These are phyloP conservation scores for Tagetes patula DNA, from an alignment of 129 eudicot species.

Conservation along the genomic window DNA sequence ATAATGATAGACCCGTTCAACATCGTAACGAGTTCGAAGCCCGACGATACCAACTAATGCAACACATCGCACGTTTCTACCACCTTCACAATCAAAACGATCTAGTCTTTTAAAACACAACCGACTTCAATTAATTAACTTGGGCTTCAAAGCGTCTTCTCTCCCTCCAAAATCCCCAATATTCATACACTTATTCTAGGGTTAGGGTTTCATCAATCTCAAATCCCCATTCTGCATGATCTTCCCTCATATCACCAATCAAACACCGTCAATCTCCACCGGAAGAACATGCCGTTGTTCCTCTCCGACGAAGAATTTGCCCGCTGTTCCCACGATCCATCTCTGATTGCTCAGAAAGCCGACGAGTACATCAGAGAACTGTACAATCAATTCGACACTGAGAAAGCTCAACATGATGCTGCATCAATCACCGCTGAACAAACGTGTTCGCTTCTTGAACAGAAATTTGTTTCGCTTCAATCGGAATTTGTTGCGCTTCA, in stretches of 20 bases:
- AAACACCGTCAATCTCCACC: conserved; percentile 11
- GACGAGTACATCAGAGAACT: conserved; percentile 65
- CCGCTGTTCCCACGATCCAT: conserved; percentile 55
- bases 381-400: conserved; percentile 66
- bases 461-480: conserved; percentile 73
- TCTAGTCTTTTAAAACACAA: neutral
- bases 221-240: conserved; percentile 14
- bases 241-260: neutral
- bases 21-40: no score
- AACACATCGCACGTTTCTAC: no score
- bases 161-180: conserved; percentile 41
- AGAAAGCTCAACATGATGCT: conserved; percentile 82
- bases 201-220: conserved; percentile 33
- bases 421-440: conserved; percentile 90
- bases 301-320: conserved; percentile 72
- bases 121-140: conserved; percentile 17
- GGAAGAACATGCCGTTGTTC: conserved; percentile 65
- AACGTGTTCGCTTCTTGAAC: conserved; percentile 81
- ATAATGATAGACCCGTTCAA: no score
- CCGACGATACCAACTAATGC: no score
- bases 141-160: conserved; percentile 34
- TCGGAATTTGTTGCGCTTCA: conserved; percentile 56
- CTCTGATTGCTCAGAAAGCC: conserved; percentile 72
- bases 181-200: conserved; percentile 23
- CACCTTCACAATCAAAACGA: no score